Percentiles rank a stretch among this genome's conserved stretches.
Conservation (phyloP, 306 rosid genomes). For the Luffa aegyptiaca region DNA sequence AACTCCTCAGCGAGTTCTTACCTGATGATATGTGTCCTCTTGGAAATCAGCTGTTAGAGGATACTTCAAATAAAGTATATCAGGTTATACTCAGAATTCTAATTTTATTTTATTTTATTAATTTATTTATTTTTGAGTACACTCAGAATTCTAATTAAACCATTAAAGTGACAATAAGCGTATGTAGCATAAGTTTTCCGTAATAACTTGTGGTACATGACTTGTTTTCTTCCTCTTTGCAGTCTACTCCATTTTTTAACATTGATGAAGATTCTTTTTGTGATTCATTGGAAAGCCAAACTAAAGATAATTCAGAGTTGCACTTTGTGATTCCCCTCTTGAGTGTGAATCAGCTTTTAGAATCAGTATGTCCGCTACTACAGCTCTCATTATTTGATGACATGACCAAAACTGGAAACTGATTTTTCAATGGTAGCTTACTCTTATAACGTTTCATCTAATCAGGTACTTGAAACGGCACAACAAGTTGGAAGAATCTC, state of each 20-base stretch:
- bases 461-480: conserved; percentile 65
- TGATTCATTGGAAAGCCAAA: conserved; percentile 50
- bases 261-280: conserved; percentile 45
- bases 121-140: not conserved
- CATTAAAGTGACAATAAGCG: conserved; percentile 19
- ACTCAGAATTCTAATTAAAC: conserved; percentile 11
- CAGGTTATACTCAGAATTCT: conserved; percentile 21
- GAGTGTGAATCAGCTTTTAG: conserved; percentile 77
- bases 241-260: conserved; percentile 38
- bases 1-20: conserved; percentile 51
- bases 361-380: conserved; percentile 58
- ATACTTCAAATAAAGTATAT: conserved; percentile 23
- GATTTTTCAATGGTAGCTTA: not conserved
- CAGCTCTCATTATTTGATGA: conserved; percentile 6
- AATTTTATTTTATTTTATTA: not conserved
- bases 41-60: conserved; percentile 44
- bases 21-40: conserved; percentile 55
- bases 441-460: conserved; percentile 1
- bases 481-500: conserved; percentile 53
- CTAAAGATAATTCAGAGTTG: conserved; percentile 23
- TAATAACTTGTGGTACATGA: not conserved
- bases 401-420: not conserved
- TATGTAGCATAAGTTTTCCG: not conserved
- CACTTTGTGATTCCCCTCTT: conserved; percentile 40
- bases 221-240: conserved; percentile 7